These are phyloP conservation scores for Clarireedia monteithiana DNA, from an alignment of 2,329 filamentous ascomycete species.

Conservation along the genomic window DNA sequence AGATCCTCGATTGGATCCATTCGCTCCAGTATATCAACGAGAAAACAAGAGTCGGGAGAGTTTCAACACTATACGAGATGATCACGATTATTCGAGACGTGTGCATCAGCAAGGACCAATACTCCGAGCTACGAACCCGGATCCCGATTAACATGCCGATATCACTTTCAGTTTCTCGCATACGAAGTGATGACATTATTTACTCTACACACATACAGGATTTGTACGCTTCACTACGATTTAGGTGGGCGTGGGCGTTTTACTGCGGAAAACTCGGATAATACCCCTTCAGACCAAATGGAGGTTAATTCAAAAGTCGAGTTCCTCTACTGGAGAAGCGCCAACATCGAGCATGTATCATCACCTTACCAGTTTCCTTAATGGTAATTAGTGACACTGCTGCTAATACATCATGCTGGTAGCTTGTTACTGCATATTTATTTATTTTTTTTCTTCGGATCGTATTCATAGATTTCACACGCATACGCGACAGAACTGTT, in stretches of 20 bases:
- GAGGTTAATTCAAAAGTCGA: conserved; percentile 1
- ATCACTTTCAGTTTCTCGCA: conserved; percentile 10
- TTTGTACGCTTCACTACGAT: conserved; percentile 8
- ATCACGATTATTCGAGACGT: conserved; percentile 56
- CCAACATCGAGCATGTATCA: background rate
- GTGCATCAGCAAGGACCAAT: conserved; percentile 39
- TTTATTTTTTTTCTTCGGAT: background rate
- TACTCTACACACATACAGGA: conserved; percentile 2
- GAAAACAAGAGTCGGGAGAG: conserved; percentile 54
- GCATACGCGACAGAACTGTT: background rate
- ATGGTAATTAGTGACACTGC: background rate
- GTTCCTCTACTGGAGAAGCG: background rate
- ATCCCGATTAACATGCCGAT: conserved; percentile 25
- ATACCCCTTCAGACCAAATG: conserved; percentile 2
- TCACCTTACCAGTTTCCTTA: background rate
- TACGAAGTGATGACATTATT: conserved; percentile 6
- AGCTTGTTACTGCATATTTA: background rate
- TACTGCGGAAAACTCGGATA: conserved; percentile 3
- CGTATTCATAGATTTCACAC: conserved; percentile 9
- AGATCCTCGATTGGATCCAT: conserved; percentile 57
- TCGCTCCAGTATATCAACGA: conserved; percentile 46
- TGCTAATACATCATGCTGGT: background rate
- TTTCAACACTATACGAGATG: conserved; percentile 54
- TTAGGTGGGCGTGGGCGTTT: conserved; percentile 10
- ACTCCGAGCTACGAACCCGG: conserved; percentile 55